A percentile compares a stretch with the other conserved stretches of the same genome.
These are phyloP conservation scores for Plasmodium gaboni DNA, from an alignment of 169 alveolate species.

Conservation along the genomic window DNA sequence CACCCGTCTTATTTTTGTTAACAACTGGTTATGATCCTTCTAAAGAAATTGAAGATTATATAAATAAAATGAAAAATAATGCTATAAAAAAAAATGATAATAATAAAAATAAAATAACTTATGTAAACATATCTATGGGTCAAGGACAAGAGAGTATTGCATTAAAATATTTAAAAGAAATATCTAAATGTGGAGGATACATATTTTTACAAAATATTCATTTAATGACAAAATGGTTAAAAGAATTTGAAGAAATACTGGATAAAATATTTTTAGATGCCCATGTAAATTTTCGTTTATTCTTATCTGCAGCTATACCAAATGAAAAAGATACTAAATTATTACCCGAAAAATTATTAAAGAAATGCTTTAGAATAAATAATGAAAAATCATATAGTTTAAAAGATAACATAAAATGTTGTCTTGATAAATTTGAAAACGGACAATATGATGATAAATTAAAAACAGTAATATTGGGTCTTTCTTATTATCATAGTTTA, in stretches of 20 bases:
- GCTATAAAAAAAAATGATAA: slow-evolving; percentile 76
- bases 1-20: slow-evolving; percentile 95
- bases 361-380: slow-evolving; percentile 56
- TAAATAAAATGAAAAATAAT: slow-evolving; percentile 31
- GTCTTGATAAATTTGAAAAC: slow-evolving; percentile 83
- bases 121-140: slow-evolving; percentile 97
- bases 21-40: slow-evolving; percentile 97
- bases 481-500: slow-evolving; percentile 96
- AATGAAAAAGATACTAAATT: slow-evolving; percentile 52
- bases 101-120: slow-evolving; percentile 88
- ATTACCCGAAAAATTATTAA: slow-evolving; percentile 56
- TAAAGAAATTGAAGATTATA: slow-evolving; percentile 89
- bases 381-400: slow-evolving; percentile 77
- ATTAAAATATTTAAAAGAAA: slow-evolving; percentile 92
- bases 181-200: slow-evolving; percentile 95
- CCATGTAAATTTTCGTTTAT: slow-evolving; percentile 95
- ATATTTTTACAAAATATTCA: slow-evolving; percentile 95
- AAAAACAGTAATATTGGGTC: slow-evolving; percentile 94
- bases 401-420: slow-evolving; percentile 81
- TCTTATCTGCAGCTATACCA: slow-evolving; percentile 91
- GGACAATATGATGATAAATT: slow-evolving; percentile 93
- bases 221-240: slow-evolving; percentile 95
- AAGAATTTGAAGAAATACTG: slow-evolving; percentile 94
- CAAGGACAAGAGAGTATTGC: slow-evolving; percentile 98
- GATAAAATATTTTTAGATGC: slow-evolving; percentile 94